Base-by-base conservation (phyloP, 2,329 filamentous ascomycete genomes). In the Penicillium sclerotiorum region DNA sequence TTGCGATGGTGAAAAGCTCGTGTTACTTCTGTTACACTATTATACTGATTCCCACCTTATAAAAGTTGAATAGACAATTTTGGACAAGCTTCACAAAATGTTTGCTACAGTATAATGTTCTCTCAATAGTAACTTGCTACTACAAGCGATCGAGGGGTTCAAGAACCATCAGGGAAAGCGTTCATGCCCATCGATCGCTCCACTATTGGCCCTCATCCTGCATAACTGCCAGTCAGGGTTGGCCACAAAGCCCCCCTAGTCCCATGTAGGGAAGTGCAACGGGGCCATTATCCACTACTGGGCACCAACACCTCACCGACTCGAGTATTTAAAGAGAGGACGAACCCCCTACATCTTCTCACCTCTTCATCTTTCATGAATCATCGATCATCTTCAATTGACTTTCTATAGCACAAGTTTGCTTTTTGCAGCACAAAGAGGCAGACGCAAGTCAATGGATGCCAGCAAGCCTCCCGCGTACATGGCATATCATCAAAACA, bases 261-360 rank as follows among this genome's bases (percentile, higher is more conserved):
- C 53, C 32, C 20, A 47, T 52, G 50, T 45, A 51, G 37, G 50
- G 53, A 49, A 39, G 44, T 51, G 37, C 46, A 41, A 48, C 17
- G 53, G 50, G 53, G 53, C 49, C 22, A 22, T 44, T 53, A 55
- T 41, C 49, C 55, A 57, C 55, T 35, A 39, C 55, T 53, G 55
- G 55, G 55, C 47, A 57, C 47, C 33, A 17, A 50, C 25, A 56
- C 52, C 42, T 50, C 40, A 52, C 46, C 43, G 47, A 48, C 41
- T 45, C 37, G 8, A 33, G 13, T 23, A 46, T 37, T 53, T 55
- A 55, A 49, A 32, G 12, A 17, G 36, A 25, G 17, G 23, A 20
- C 23, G 20, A 17, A 9, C 27, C 36, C 36, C 27, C 36, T 17
- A 25, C 8, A 11, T 43, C 17, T 42, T 8, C 5, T 12, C 28